Base-by-base conservation (phyloP, 805 yeast species). In the Saccharomycopsis oosterbeekiorum region DNA sequence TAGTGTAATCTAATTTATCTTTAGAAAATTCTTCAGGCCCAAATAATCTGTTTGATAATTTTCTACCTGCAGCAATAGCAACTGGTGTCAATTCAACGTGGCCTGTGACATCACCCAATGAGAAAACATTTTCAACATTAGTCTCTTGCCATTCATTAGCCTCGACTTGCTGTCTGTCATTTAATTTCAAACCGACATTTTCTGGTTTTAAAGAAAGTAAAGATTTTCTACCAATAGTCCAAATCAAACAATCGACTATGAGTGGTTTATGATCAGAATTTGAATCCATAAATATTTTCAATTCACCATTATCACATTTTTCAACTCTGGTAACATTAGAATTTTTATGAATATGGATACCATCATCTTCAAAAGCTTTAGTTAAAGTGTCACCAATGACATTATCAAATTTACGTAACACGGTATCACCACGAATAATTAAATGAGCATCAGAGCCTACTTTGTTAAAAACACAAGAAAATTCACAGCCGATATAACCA, bases 61-160 rank as follows among this genome's bases (percentile, higher is more conserved):
- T 89, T 75, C 99, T 86, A 64, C 99, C 99, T 10, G 99, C 92
- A 42, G 99, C 97, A 76, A 94, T 94, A 43, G 99, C 99, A 54
- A 91, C 97, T 9, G 99, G 99, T 1, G 99, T 94, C 69, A 94
- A 81, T 77, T 94, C 98, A 55, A 89, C 87, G 37, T 88, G 84
- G 65, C 97, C 97, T 54, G 89, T 87, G 63, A 93, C 96, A 73
- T 94, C 99, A 70, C 99, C 99, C 55, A 94, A 77, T 1, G 99
- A 86, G 71, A 80, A 89, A 65, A 94, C 79, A 72, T 84, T 80
- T 60, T 82, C 76, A 65, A 87, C 81, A 58, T 83, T 78, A 9
- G 97, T 87, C 70, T 84, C 82, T 79, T 94, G 98, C 75, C 76
- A 93, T 75, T 90, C 97, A 72, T 94, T 96, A 42, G 84, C 96